phyloP scores from a whole-genome alignment of 2,329 filamentous ascomycete species.

The Fusarium cicatricum region DNA sequence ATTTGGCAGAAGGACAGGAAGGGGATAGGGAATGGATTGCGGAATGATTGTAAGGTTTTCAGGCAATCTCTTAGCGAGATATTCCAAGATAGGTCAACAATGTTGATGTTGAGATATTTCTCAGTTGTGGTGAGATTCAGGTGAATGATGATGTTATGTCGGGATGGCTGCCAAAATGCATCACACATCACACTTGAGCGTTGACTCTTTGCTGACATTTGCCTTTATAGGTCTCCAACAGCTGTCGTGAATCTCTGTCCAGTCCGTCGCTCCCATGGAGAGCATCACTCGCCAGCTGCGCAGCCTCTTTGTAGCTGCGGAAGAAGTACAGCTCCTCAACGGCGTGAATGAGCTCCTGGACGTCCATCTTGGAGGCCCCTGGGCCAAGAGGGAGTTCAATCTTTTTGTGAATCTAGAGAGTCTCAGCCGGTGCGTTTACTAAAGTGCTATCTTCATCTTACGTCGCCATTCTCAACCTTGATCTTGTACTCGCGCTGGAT shows the following conservation, averaged over 20 bases:
- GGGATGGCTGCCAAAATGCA: not conserved
- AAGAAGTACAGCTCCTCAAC: conserved; percentile 67
- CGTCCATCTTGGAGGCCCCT: conserved; percentile 54
- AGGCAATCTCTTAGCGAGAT: conserved; percentile 3
- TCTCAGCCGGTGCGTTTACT: not conserved
- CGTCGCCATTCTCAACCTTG: conserved; percentile 65
- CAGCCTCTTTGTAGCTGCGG: conserved; percentile 55
- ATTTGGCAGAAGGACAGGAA: not conserved
- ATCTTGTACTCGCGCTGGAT: conserved; percentile 55
- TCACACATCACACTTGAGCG: conserved; percentile 1
- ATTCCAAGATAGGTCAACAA: conserved; percentile 1
- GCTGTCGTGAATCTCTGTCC: conserved; percentile 53
- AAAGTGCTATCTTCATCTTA: conserved; percentile 38
- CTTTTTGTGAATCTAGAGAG: conserved; percentile 53
- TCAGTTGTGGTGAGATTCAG: not conserved
- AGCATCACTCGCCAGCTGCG: conserved; percentile 50
- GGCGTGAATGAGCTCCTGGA: conserved; percentile 62
- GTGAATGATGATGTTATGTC: not conserved
- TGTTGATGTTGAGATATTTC: not conserved
- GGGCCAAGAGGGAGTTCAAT: conserved; percentile 52
- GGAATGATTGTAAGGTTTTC: conserved; percentile 18
- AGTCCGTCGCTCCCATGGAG: conserved; percentile 47
- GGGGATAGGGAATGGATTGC: not conserved
- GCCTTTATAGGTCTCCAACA: conserved; percentile 53
- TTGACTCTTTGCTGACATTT: conserved; percentile 50